Evolutionary conservation across 345 rosid species (phyloP), one percentile per base, ranked within the genome.

Genomic region (Sapria himalayana): DNA sequence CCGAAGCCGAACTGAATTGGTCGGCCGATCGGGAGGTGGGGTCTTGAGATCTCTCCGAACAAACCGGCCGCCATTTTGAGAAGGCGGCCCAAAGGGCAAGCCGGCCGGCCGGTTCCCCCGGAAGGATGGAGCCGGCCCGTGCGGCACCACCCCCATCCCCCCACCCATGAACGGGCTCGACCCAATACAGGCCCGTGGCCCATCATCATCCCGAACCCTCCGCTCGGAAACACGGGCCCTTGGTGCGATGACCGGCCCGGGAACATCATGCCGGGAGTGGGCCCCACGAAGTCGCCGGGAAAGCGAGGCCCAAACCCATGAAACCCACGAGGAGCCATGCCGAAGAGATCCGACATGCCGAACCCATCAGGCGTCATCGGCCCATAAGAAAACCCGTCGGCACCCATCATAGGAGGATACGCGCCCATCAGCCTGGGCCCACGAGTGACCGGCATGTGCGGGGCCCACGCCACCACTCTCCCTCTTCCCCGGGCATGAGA

Each of bases 381-480:
- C 52, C 93, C 89, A 17, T 77, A 89, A 16, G 86, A 56, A 61
- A 79, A 89, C 9, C 93, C 71, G 52, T 89, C 94, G 20, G 50
- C 72, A 7, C 94, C 81, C 64, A 74, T 72, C 91, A 91, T 78
- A 60, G 72, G 67, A 9, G 92, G 80, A 32, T 79, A 73, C 42
- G 71, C 73, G 42, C 78, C 93, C 50, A 91, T 66, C 25, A 92
- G 94, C 59, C 94, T 65, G 22, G 73, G 72, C 13, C 92, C 96
- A 29, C 89, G 84, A 33, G 59, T 70, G 44, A 80, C 14, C 25
- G 86, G 89, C 78, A 84, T 73, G 40, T 70, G 94, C 46, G 80
- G 81, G 39, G 96, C 85, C 96, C 95, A 77, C 89, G 84, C 75
- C 43, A 84, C 57, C 55, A 86, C 99, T 75, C 99, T 71, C 24